Base-by-base conservation (phyloP, 2,329 filamentous ascomycete genomes). In the Penicillium aurantiogriseum region DNA sequence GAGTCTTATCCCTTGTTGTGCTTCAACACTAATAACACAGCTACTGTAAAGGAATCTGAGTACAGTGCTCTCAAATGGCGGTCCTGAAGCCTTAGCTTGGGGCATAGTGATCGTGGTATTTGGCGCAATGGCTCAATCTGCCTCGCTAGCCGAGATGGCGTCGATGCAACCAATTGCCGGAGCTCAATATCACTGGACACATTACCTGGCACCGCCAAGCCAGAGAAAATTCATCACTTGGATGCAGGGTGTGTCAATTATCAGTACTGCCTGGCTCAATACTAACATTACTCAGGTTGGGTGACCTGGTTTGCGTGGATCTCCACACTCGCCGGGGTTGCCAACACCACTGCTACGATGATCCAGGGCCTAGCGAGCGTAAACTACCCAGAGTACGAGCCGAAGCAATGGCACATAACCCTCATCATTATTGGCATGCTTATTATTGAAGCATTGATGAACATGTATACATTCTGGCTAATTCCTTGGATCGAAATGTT, bases 181-280 rank as follows among this genome's bases (percentile, higher is more conserved):
- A 11, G 76, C 74, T 4, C 76, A 77, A 58, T 78, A 79, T 57
- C 74, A 77, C 58, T 78, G 76, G 76, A 78, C 75, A 5, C 68
- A 69, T 29, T 61, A 67, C 9, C 62, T 76, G 19, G 72, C 73
- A 11, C 73, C 73, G 1, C 57, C 59, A 0, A 56, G 56, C 2
- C 65, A 67, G 23, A 63, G 60, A 39, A 66, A 59, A 45, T 75
- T 76, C 44, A 71, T 70, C 23, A 74, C 73, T 15, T 66, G 66
- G 64, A 64, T 65, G 57, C 60, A 64, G 43, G 74, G 72, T 44
- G 71, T 68, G 73, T 38, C 6, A 27, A 10, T 23, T 2, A 17
- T 31, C 8, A 35, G 3, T 19, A 8, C 2, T 15, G 2, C 6
- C n/a, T 15, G 5, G 5, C 3, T n/a, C 4, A 21, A n/a, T 5